Evolutionary conservation across 2,329 filamentous ascomycete species (phyloP).

Genomic region (Fusarium sp.): DNA sequence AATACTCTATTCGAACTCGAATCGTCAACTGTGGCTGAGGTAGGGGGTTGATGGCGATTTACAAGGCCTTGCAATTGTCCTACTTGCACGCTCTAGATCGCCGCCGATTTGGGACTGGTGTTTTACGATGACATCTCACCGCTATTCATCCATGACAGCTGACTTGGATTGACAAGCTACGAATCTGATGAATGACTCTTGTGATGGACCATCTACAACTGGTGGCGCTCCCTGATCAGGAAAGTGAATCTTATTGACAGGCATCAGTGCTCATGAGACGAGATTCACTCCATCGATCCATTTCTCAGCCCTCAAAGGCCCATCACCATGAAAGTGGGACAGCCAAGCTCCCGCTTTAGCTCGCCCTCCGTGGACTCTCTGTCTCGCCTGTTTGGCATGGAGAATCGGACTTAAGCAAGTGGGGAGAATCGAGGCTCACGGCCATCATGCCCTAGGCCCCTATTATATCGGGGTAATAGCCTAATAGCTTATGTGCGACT

Average conservation of each 20-base stretch:
- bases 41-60: constrained; percentile 5
- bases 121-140: constrained; percentile 31
- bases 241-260: constrained; percentile 4
- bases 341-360: constrained; percentile 28
- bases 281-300: constrained; percentile 21
- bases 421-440: constrained; percentile 23
- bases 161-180: background rate
- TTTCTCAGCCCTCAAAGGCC: constrained; percentile 4
- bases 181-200: constrained; percentile 8
- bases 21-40: constrained; percentile 21
- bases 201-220: background rate
- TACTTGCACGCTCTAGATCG: constrained; percentile 7
- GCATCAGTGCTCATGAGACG: constrained; percentile 7
- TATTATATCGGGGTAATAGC: constrained; percentile 12
- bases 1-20: background rate
- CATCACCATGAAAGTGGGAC: constrained; percentile 18
- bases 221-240: constrained; percentile 1
- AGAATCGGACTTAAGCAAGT: constrained; percentile 8
- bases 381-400: constrained; percentile 16
- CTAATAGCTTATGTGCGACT: constrained; percentile 1
- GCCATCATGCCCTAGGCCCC: background rate
- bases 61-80: background rate
- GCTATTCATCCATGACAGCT: constrained; percentile 16
- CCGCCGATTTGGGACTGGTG: constrained; percentile 8
- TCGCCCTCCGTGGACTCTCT: constrained; percentile 1